phyloP scores from a whole-genome alignment of 176 grass and related monocot species.

The Carex littledalei region DNA sequence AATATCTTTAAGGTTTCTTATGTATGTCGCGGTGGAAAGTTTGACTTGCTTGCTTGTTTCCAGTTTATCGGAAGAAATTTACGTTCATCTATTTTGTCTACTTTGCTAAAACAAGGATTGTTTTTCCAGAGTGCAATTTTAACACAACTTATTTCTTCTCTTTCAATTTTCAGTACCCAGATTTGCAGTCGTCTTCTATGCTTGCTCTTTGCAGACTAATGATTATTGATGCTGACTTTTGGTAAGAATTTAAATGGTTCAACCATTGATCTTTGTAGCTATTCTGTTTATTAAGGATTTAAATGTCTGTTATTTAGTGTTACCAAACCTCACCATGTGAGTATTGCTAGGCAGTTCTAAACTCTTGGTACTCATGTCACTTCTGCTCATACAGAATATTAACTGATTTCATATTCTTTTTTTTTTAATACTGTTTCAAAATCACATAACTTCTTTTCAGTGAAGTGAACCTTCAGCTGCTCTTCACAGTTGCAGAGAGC shows the following conservation, averaged over 20 bases:
- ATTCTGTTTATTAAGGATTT: neutral
- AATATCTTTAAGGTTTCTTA: neutral
- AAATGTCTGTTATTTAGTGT: neutral
- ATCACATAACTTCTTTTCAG: conserved; percentile 38
- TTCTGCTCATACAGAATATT: neutral
- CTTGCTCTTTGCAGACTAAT: conserved; percentile 93
- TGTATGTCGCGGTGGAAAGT: neutral
- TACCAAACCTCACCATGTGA: neutral
- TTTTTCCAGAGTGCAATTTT: neutral
- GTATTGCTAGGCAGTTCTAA: neutral
- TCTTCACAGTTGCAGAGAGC: conserved; percentile 82
- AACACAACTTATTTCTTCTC: neutral
- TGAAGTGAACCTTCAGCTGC: conserved; percentile 83
- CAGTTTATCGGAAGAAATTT: neutral
- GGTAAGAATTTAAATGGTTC: conserved; percentile 37
- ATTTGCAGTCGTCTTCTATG: conserved; percentile 80
- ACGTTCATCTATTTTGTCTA: neutral
- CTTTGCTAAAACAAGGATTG: conserved; percentile 3
- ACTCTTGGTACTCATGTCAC: neutral
- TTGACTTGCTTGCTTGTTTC: neutral
- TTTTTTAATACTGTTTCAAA: neutral
- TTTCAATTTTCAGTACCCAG: conserved; percentile 57
- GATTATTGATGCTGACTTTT: conserved; percentile 85
- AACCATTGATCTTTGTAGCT: neutral
- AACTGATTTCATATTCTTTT: neutral